Percentiles rank a stretch among this genome's conserved stretches.
Conservation (phyloP, 345 rosid genomes). For the Gynandropsis gynandra region DNA sequence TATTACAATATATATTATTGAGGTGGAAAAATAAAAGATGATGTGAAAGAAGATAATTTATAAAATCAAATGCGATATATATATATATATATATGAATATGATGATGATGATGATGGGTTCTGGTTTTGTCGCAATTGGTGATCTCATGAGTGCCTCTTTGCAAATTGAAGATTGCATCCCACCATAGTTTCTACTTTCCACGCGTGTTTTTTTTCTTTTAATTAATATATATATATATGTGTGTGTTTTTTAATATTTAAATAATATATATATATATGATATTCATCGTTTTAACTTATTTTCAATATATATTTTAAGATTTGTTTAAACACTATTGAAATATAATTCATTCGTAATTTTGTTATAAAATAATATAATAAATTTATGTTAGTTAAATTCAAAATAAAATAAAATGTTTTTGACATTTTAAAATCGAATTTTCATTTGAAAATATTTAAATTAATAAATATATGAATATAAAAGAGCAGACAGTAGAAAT, state of each 20-base stretch:
- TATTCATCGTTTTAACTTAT: no score
- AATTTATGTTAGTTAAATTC: no score
- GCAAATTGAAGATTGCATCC: constrained; percentile 30
- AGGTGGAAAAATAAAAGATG: neutral
- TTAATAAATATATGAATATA: no score
- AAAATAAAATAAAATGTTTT: no score
- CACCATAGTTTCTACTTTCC: constrained; percentile 31
- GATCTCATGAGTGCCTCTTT: constrained; percentile 31
- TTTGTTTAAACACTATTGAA: no score
- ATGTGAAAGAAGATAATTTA: constrained; percentile 25
- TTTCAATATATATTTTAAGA: no score
- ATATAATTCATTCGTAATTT: no score
- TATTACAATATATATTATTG: neutral
- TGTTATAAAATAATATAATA: no score
- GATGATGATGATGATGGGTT: constrained; percentile 19
- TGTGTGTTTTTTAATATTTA: neutral
- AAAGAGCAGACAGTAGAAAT: no score
- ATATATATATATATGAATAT: no score
- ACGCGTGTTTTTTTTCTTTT: constrained; percentile 26
- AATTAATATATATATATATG: constrained; percentile 12
- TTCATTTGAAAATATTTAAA: no score
- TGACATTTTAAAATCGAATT: no score
- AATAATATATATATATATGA: neutral
- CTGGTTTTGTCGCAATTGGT: constrained; percentile 19
- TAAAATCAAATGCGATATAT: constrained; percentile 20